Base-by-base conservation (phyloP, 139 green algal genomes). In the Micromonas pusilla region DNA sequence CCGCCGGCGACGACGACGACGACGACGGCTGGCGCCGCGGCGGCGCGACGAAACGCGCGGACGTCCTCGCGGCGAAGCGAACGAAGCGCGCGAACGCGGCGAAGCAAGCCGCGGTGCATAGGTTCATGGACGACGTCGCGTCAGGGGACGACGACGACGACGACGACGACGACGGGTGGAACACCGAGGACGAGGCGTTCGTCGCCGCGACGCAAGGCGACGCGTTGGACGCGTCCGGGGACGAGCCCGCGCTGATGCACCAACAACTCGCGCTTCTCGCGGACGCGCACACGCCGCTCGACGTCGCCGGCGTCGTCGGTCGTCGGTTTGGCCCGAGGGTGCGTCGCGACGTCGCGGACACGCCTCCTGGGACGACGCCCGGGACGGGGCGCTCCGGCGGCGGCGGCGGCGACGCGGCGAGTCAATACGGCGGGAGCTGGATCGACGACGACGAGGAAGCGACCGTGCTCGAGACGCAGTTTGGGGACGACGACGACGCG, bases 131-230 rank as follows among this genome's bases (percentile, higher is more conserved):
- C n/a, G n/a, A n/a, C n/a, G n/a, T n/a, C n/a, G n/a, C n/a, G n/a
- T n/a, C 30, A 1, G 30, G 31, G 25, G 66, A 72, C 30, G 66
- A 72, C n/a, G 66, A 72, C 30, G 66, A 52, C 66, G 66, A 45
- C 31, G 31, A 1, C 20, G 33, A 72, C 1, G 9, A 52, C 1
- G 30, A 72, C 3, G 23, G 26, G 20, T 37, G 28, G 5, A 52
- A 23, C 31, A 57, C 66, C 26, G 66, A 30, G 25, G 66, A 72
- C 26, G 66, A 39, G 25, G 19, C 19, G 25, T 72, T 72, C 31
- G 53, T 72, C 66, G 66, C 60, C 4, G 19, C 30, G 30, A 32
- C 60, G 13, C 60, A 67, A n/a, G 19, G 13, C 4, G 60, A 67
- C 13, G 60, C n/a, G n/a, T n/a, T 34, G 13, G 60, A 62, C 52